These are phyloP conservation scores for Fusarium odoratissimum DNA, from an alignment of 2,329 filamentous ascomycete species.

Conservation along the genomic window DNA sequence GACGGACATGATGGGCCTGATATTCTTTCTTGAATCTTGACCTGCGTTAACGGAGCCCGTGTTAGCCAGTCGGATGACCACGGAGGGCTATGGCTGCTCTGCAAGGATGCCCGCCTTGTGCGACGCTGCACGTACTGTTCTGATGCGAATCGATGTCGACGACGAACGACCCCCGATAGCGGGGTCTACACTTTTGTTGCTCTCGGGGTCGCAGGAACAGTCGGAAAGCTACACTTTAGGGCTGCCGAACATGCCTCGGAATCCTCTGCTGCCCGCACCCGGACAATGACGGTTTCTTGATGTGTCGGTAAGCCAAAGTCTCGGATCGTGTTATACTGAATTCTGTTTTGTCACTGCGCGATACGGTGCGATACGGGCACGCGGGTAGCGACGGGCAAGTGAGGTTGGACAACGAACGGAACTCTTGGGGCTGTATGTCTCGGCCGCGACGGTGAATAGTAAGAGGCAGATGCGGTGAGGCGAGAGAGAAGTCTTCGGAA, in stretches of 20 bases:
- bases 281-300: constrained; percentile 41
- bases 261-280: constrained; percentile 48
- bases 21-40: constrained; percentile 48
- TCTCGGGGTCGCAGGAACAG: constrained; percentile 44
- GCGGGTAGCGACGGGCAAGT: constrained; percentile 38
- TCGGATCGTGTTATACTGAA: constrained; percentile 25
- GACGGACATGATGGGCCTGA: constrained; percentile 66
- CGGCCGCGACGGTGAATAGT: constrained; percentile 40
- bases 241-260: constrained; percentile 54
- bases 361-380: constrained; percentile 28
- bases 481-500: constrained; percentile 12
- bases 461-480: constrained; percentile 42
- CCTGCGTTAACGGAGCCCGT: constrained; percentile 29
- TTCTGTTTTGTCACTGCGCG: constrained; percentile 31
- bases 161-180: constrained; percentile 47
- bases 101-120: constrained; percentile 47
- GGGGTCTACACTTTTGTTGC: constrained; percentile 38
- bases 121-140: constrained; percentile 56
- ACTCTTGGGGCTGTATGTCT: constrained; percentile 47
- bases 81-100: constrained; percentile 39
- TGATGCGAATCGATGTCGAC: constrained; percentile 47
- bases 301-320: constrained; percentile 36
- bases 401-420: constrained; percentile 41
- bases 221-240: constrained; percentile 50
- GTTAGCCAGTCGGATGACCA: constrained; percentile 40